Evolutionary conservation across 352 stramenopile genomes (phyloP), one percentile per base, ranked within the genome.

Genomic region (Phytophthora cryptogea): DNA sequence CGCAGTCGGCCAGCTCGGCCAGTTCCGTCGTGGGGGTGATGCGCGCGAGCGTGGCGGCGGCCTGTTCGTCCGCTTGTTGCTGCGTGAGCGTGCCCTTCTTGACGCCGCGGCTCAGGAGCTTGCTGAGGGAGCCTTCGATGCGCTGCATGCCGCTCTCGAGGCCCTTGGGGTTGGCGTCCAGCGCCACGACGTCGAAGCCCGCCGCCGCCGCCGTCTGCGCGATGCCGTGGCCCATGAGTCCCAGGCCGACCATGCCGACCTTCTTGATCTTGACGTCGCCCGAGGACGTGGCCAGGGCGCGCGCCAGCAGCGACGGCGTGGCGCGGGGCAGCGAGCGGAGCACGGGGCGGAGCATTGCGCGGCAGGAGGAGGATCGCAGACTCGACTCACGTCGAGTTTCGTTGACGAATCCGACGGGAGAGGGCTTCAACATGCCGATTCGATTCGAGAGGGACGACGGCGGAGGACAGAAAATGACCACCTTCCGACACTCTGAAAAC

Each of bases 201-300:
- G 83, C 86, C 43, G 72, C 75, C 20, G 94, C 92, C 11, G 90
- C 88, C 6, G 93, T 94, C 82, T 99, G 97, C 50, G 88, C 95
- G 67, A 99, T 98, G 40, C 97, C 97, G 70, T 99, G 97, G 46
- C 91, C 97, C 96, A 99, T 99, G 55, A 99, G 83, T 3, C 97
- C 97, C 13, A 99, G 75, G 4, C 97, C 97, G 30, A 99, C 86
- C 66, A 98, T 97, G 23, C 95, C 97, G 30, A 99, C 82, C 59
- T 89, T 89, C 47, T 87, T 76, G 71, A 92, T 89, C 57, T 86
- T 76, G 3, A 66, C 44, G 47, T 79, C 64, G 28, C 61, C 50
- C 0, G 64, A 54, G 11, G 77, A 74, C n/a, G 75, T 72, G 3
- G 67, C 30, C 31, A 75, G 14, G 3, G 57, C 39, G 41, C 67